Percentiles rank a stretch among this genome's conserved stretches.
Conservation (phyloP, 345 rosid genomes). For the Turritis glabra region DNA sequence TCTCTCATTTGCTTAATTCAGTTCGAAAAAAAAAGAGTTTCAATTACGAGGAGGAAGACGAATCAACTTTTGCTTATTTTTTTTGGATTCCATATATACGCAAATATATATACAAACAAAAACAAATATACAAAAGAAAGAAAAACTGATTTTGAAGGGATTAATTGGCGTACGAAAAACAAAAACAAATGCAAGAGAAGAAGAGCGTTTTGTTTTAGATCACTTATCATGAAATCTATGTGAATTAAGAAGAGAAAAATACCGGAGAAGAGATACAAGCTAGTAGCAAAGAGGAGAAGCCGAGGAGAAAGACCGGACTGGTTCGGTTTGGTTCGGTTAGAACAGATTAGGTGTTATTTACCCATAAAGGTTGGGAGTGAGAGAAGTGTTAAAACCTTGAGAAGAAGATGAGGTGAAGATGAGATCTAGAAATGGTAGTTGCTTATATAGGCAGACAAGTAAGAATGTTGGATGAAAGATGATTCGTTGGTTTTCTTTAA, state of each 20-base stretch:
- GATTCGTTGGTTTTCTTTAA: slow-evolving; percentile 11
- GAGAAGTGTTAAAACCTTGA: slow-evolving; percentile 1
- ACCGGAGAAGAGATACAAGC: not conserved
- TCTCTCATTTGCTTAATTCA: not conserved
- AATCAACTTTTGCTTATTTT: not conserved
- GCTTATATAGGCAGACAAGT: slow-evolving; percentile 31
- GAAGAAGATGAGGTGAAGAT: slow-evolving; percentile 24
- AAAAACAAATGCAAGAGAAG: not conserved
- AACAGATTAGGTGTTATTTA: not conserved
- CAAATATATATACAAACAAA: too few relatives aligned
- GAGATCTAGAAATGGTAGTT: not conserved
- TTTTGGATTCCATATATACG: not conserved
- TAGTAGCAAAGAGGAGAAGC: not conserved
- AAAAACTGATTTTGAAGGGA: too few relatives aligned
- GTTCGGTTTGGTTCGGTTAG: not conserved
- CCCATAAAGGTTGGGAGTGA: slow-evolving; percentile 4
- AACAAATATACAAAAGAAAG: too few relatives aligned
- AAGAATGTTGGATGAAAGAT: slow-evolving; percentile 23
- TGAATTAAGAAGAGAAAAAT: slow-evolving; percentile 17
- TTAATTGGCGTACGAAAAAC: not conserved
- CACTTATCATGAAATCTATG: slow-evolving; percentile 5
- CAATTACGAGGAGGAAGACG: not conserved
- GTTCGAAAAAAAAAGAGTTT: not conserved
- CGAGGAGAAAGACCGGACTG: not conserved
- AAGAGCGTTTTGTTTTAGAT: not conserved